Percentiles rank a stretch among this genome's conserved stretches.
Conservation (phyloP, 352 stramenopile species). For the Phytopythium mirpurense region DNA sequence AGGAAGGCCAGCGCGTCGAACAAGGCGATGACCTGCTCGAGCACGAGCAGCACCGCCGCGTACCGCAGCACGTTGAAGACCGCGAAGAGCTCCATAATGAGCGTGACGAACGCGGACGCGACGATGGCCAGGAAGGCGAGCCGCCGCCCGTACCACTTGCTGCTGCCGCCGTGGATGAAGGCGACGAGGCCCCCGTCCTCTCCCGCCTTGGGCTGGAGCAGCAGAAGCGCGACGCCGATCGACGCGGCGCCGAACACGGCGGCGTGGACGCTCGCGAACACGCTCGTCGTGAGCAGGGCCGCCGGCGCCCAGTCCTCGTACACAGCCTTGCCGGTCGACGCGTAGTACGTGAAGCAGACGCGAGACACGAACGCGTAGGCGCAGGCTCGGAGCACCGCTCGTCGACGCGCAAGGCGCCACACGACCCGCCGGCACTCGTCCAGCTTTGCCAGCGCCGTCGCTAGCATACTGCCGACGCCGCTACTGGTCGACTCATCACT, state of each 20-base stretch:
- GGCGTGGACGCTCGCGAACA: constrained; percentile 43
- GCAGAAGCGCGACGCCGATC: constrained; percentile 17
- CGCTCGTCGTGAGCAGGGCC: constrained; percentile 30
- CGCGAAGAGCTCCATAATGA: constrained; percentile 43
- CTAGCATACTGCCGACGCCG: neutral
- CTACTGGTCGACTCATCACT: neutral
- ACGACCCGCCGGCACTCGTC: constrained; percentile 15
- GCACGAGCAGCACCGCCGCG: constrained; percentile 28
- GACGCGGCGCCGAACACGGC: constrained; percentile 34
- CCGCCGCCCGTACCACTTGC: constrained; percentile 5
- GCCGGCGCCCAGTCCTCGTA: constrained; percentile 52
- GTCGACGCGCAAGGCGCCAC: constrained; percentile 31
- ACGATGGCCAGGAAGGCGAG: constrained; percentile 19
- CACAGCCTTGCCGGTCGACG: constrained; percentile 42
- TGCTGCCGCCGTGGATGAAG: constrained; percentile 22
- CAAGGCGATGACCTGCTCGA: constrained; percentile 42
- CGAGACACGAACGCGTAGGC: constrained; percentile 37
- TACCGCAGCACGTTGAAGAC: constrained; percentile 57
- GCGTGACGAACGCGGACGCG: constrained; percentile 25
- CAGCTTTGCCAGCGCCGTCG: neutral
- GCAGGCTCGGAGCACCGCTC: constrained; percentile 32
- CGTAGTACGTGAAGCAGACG: constrained; percentile 60
- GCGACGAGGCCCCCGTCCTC: neutral
- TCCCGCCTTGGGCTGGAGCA: constrained; percentile 1
- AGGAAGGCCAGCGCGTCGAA: constrained; percentile 57